phyloP scores from a whole-genome alignment of 129 eudicot species.

The Artemisia argyi region DNA sequence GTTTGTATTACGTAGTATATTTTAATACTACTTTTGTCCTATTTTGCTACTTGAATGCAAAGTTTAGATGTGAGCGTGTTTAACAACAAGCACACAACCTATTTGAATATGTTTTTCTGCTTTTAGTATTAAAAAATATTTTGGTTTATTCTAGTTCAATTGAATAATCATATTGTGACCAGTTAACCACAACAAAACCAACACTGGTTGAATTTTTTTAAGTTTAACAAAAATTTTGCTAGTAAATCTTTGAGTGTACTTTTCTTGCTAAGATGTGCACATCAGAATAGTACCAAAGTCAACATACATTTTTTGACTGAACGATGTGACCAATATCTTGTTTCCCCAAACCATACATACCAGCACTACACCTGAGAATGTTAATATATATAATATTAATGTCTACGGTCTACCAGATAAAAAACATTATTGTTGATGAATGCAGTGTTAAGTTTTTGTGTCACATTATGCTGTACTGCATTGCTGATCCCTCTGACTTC shows the following conservation, averaged over 20 bases:
- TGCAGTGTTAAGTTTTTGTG: not conserved
- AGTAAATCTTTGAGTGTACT: not conserved
- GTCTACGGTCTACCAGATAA: not conserved
- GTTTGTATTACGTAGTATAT: slow-evolving; percentile 48
- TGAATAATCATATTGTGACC: slow-evolving; percentile 14
- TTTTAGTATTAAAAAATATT: not conserved
- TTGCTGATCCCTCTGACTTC: not conserved
- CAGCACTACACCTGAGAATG: not conserved
- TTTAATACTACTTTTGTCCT: not conserved
- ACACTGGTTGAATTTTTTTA: not conserved
- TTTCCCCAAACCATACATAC: slow-evolving; percentile 17
- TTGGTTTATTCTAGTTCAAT: slow-evolving; percentile 4
- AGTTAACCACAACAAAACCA: not conserved
- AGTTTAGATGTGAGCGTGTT: slow-evolving; percentile 6
- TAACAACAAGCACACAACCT: not conserved
- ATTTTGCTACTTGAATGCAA: slow-evolving; percentile 6
- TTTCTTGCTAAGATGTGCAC: not conserved
- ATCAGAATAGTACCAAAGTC: not conserved
- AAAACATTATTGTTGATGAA: not conserved
- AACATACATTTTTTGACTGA: not conserved
- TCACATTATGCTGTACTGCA: not conserved
- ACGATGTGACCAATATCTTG: not conserved
- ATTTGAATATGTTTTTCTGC: not conserved
- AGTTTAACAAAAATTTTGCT: slow-evolving; percentile 1
- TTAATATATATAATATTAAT: not conserved